Evolutionary conservation across 768 basidiomycete species (phyloP).

Genomic region (Paxillus ammoniavirescens): DNA sequence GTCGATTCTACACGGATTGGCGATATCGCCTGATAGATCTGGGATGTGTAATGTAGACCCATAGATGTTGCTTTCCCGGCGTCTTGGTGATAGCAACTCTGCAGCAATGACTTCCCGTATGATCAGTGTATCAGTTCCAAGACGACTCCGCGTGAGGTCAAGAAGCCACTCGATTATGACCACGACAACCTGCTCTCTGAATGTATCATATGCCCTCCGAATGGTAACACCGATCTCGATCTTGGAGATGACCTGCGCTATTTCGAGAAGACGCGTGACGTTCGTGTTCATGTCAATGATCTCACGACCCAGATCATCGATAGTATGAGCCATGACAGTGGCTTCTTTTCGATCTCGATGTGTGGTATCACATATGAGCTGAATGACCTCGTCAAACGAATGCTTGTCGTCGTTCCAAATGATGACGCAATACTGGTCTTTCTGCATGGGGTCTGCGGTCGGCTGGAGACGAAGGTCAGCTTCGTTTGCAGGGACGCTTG

Average conservation of each 20-base stretch:
- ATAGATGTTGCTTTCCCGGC: conserved; percentile 47
- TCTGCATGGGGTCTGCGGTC: conserved; percentile 74
- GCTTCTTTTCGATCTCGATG: conserved; percentile 58
- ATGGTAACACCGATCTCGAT: conserved; percentile 93
- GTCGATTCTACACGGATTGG: conserved; percentile 64
- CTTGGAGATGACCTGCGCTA: conserved; percentile 74
- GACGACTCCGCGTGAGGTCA: conserved; percentile 71
- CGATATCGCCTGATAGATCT: conserved; percentile 38
- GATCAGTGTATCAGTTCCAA: conserved; percentile 64
- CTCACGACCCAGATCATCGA: conserved; percentile 81
- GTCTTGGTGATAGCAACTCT: conserved; percentile 64
- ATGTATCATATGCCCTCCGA: conserved; percentile 82
- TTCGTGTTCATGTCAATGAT: conserved; percentile 73
- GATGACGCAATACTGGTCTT: conserved; percentile 77
- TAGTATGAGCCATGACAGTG: conserved; percentile 47
- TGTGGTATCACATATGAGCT: conserved; percentile 59
- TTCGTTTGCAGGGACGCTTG: conserved; percentile 61
- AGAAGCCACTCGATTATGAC: conserved; percentile 87
- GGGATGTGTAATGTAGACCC: conserved; percentile 36
- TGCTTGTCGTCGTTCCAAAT: conserved; percentile 99
- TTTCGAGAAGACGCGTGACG: conserved; percentile 60
- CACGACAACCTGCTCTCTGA: conserved; percentile 79
- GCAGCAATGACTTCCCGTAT: conserved; percentile 72
- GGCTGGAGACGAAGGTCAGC: conserved; percentile 71
- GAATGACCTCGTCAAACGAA: conserved; percentile 84